Evolutionary conservation across 2,329 filamentous ascomycete species (phyloP), one percentile per base, ranked within the genome.

Genomic region (Didymella pinodella): DNA sequence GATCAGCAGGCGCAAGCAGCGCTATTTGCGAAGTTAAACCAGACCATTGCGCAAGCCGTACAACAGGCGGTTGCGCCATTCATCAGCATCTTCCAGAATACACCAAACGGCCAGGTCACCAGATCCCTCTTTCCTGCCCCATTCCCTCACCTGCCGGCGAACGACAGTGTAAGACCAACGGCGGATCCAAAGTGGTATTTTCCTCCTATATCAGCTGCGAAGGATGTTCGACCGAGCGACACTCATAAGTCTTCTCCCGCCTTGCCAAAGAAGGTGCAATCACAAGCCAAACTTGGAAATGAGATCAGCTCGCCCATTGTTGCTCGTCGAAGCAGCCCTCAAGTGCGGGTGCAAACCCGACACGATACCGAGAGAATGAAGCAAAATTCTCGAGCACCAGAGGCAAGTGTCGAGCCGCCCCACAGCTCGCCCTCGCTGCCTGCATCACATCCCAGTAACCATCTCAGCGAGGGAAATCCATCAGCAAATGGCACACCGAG

Each of bases 121-220:
- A 49, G 54, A 16, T 18, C 49, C 36, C 61, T 44, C 7, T 45
- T 61, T 0, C 38, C 59, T 18, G 11, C 38, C 4, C 55, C 61
- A 20, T 40, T 59, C 8, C 65, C 49, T 25, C 60, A 64, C 3
- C 28, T 40, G 16, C 46, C 55, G 6, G 47, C 49, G 16, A 38
- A 10, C 25, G 63, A 65, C 26, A 63, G 55, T 8, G 48, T 70
- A 20, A 61, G 61, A 26, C 68, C 72, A 31, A 67, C 68, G 11
- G 69, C 64, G 12, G 69, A 72, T 34, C 68, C 73, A 2, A 71
- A 68, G 43, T 72, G 70, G 67, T 71, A 64, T 28, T 70, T 67
- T 38, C 68, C 69, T 10, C 66, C 69, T 11, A 60, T 60, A 4
- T 47, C 40, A 18, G 41, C 29, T 32, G 28, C 20, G 6, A 41